Base-by-base conservation (phyloP, 495 filamentous ascomycete genomes). In the Aspergillus haitiensis region DNA sequence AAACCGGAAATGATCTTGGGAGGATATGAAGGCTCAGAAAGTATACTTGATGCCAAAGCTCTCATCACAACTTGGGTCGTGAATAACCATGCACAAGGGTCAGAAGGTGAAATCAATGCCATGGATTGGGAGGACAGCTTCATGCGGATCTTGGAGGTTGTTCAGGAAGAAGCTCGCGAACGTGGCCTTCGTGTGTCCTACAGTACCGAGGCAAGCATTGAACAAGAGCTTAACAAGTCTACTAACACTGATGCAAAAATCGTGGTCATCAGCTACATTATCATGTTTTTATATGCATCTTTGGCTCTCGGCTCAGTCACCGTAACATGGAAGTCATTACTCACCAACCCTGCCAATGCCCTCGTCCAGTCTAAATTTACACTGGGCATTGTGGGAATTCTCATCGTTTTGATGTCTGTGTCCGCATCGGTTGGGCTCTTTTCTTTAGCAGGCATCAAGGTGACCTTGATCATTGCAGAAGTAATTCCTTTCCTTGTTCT, bases 191-290 rank as follows among this genome's bases (percentile, higher is more conserved):
- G 95, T 42, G 80, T 98, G 45, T 96, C 91, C 7, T 98, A 97
- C 78, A 95, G 87, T 18, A 94, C 95, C 8, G 94, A 98, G 74
- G 88, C 92, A 64, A 95, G 91, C 67, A 72, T 98, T 34, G 93
- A 98, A 67, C 81, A 96, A 68, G 94, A 98, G 67, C 79, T 86
- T 48, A 98, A 97, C 75, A 96, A 98, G 72, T 93, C 89, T 10
- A 96, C 91, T 37, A 98, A 98, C 71, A 97, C 94, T 3, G 94
- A 98, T 72, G 94, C 93, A 16, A 97, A 93, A 72, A 98, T 98
- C 63, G 86, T 98, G 12, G 88, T 95, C 44, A 89, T 98, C 73
- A 97, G 93, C 78, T 98, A 98, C 75, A 83, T 98, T 61, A 89
- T 97, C 73, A 98, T 98, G 94, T 98, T 98, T 70, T 71, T 98